Base-by-base conservation (phyloP, 2,329 filamentous ascomycete genomes). In the Xylaria polymorpha region DNA sequence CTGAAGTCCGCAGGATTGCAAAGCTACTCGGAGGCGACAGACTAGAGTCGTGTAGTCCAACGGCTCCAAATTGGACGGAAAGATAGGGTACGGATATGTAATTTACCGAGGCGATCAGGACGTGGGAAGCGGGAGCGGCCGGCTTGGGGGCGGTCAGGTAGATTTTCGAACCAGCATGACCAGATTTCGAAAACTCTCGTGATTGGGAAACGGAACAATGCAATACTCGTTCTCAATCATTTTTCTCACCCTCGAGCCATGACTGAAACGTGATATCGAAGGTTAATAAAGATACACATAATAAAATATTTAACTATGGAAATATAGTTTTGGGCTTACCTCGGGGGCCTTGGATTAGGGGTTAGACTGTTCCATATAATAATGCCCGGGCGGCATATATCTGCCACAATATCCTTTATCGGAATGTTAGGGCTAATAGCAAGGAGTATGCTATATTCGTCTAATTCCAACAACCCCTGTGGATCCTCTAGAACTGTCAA, bases 401-500 rank as follows among this genome's bases (percentile, higher is more conserved):
- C 73, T 69, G 58, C 68, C 59, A 74, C 72, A 56, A 73, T 74
- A 46, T 74, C 65, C 46, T 69, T 65, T 10, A 74, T 37, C 37
- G 72, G 73, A 58, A 71, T 14, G n/a, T 61, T 22, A 50, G 71
- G 56, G n/a, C 43, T 60, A 58, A 74, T 74, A 44, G 66, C 64
- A n/a, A 75, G 46, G 61, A 74, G 72, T 43, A 74, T 62, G 69
- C 68, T 73, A 48, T 53, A 72, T 20, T 73, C 68, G 55, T 73
- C 73, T 60, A 73, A 56, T 57, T 63, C 55, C 53, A 73, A 61
- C 43, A 74, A 75, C 41, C 32, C 73, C 41, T 73, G 61, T 15
- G 72, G 71, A 37, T 73, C 72, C 59, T 74, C 70, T 35, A 74
- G 66, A 61, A 75, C 63, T n/a, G 71, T 71, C 15, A 72, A 75